phyloP scores from a whole-genome alignment of 2,329 filamentous ascomycete genomes.

The Colletotrichum nymphaeae region DNA sequence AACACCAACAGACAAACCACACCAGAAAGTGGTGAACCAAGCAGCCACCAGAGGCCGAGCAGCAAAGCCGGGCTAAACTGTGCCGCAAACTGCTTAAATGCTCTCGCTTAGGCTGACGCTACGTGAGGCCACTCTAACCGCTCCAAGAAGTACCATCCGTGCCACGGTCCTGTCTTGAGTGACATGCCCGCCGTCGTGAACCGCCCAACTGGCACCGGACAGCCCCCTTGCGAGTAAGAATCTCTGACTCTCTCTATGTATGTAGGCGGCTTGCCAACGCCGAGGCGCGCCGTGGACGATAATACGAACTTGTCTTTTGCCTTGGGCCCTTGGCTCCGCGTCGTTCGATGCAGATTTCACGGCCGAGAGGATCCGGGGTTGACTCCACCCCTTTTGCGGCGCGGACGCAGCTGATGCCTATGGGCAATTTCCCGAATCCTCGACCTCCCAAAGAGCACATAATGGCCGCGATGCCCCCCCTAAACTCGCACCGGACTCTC shows the following conservation, averaged over 20 bases:
- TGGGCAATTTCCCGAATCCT: conserved; percentile 17
- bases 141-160: conserved; percentile 4
- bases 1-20: neutral
- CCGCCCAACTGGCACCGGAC: neutral
- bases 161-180: conserved; percentile 2
- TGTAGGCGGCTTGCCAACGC: neutral
- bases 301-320: conserved; percentile 3
- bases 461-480: conserved; percentile 27
- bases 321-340: neutral
- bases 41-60: conserved; percentile 11
- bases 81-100: conserved; percentile 13
- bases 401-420: conserved; percentile 8
- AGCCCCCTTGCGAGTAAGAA: neutral
- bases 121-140: conserved; percentile 2
- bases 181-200: conserved; percentile 7
- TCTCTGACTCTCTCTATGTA: neutral
- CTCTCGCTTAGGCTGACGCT: conserved; percentile 17
- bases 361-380: conserved; percentile 11
- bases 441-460: conserved; percentile 23
- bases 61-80: conserved; percentile 1
- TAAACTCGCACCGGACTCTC: neutral
- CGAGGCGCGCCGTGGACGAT: neutral
- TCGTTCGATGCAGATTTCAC: neutral
- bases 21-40: neutral
- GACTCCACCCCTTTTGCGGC: conserved; percentile 24